Percentiles rank a stretch among this genome's conserved stretches.
phyloP scores from a whole-genome alignment of 2,329 filamentous ascomycete species.

The Pseudopyricularia javanii region DNA sequence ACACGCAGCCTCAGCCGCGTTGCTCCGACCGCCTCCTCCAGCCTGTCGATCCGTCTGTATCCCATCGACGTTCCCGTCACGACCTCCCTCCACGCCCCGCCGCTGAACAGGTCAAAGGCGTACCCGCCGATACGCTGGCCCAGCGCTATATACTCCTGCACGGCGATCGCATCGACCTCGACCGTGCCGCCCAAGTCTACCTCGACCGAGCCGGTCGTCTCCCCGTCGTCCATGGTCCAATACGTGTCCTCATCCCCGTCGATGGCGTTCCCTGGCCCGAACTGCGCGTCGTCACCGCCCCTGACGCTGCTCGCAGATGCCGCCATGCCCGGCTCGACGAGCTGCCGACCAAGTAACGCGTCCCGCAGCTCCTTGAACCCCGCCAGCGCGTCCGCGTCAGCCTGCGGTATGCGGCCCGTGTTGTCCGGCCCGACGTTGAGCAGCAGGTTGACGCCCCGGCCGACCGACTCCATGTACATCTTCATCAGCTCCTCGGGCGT shows the following conservation, averaged over 20 bases:
- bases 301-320: conserved; percentile 11
- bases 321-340: conserved; percentile 6
- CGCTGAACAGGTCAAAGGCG: conserved; percentile 9
- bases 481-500: conserved; percentile 11
- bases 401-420: conserved; percentile 9
- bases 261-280: conserved; percentile 11
- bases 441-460: conserved; percentile 13
- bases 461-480: conserved; percentile 15
- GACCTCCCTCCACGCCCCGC: conserved; percentile 8
- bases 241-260: conserved; percentile 12
- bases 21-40: conserved; percentile 7
- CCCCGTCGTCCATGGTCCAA: conserved; percentile 12
- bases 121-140: conserved; percentile 17
- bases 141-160: conserved; percentile 15
- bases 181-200: conserved; percentile 9
- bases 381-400: conserved; percentile 9
- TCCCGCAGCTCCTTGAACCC: conserved; percentile 12
- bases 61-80: conserved; percentile 12
- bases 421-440: conserved; percentile 15
- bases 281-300: conserved; percentile 7
- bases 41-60: conserved; percentile 13
- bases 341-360: conserved; percentile 9
- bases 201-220: conserved; percentile 13
- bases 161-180: conserved; percentile 12
- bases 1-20: conserved; percentile 10